Base-by-base conservation (phyloP, 163 green algal genomes). In the Prototheca cutis region DNA sequence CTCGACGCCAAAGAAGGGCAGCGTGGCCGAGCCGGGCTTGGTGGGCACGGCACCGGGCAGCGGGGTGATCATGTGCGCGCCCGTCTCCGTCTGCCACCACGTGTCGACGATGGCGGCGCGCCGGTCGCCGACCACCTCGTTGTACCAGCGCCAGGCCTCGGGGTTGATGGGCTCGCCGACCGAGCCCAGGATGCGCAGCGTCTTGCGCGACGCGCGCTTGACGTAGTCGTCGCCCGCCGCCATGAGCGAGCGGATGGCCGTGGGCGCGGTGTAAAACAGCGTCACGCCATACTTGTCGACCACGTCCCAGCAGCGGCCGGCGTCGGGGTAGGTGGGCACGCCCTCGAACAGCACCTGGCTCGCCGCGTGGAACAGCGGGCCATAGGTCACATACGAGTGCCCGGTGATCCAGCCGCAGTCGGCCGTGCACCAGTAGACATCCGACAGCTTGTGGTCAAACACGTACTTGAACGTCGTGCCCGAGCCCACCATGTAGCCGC, bases 391-490 rank as follows among this genome's bases (percentile, higher is more conserved):
- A 78, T 97, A 97, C 5, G 80, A 87, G 85, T 99, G 92, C 13
- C 92, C 91, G 0, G 91, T 97, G 75, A 98, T 95, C 90, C 90
- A 98, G 27, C 92, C 92, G 72, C 85, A 95, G 73, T 97, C 91
- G 2, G 90, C 91, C 21, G 82, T 90, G 72, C 78, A 96, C 91
- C 91, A 98, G 77, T 90, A 98, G 4, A 97, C 74, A 59, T 98
- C 91, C 0, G 77, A 84, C 2, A 53, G 48, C 42, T 83, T 62
- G 67, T 89, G 64, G 59, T 80, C 73, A 62, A 90, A 87, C 27
- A 87, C 82, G 60, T 89, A 86, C 54, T 88, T 88, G 63, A 76
- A 80, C n/a, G 84, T 94, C 54, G 76, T 77, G 40, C 64, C 73
- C 1, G 80, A 61, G 62, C 82, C 80, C 33, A 90, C 74, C 87